Base-by-base conservation (phyloP, 2,329 filamentous ascomycete genomes). In the Fonsecaea erecta region DNA sequence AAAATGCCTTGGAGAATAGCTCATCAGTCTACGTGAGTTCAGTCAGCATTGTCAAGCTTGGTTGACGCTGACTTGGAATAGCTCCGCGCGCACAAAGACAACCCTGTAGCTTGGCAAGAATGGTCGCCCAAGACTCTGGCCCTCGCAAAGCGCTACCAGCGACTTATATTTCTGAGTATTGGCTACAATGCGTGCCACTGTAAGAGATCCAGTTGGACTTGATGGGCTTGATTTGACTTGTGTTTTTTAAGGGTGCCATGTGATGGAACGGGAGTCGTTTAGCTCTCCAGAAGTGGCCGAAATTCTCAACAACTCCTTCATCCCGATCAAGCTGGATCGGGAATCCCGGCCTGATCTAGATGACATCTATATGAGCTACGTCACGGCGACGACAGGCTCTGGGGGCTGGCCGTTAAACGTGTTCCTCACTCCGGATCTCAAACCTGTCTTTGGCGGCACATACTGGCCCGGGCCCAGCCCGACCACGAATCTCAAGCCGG, bases 341-440 rank as follows among this genome's bases (percentile, higher is more conserved):
- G 95, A 99, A 78, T 92, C 97, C 78, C 88, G 94, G 28, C 94
- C 94, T 8, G 93, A 98, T 75, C 88, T 98, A 69, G 95, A 99
- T 75, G 88, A 91, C 67, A 93, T 98, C 70, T 98, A 98, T 77
- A 97, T 97, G 92, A 97, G 97, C 80, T 99, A 97, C 77, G 90
- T 97, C 46, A 93, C 97, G 76, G 94, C 94, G 1, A 94, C 95
- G 11, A 96, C 90, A 64, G 93, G 91, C 21, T 89, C 87, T 1
- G 94, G 93, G 9, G 95, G 95, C 43, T 98, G 95, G 93, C 95
- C 95, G 0, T 80, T 98, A 66, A 98, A 97, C 74, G 89, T 97
- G n/a, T 98, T 99, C 75, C 84, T 98, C 32, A 99, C 95, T 0
- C 93, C 95, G 0, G 89, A 96, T 71, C 84, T 98, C 28, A 90